These are phyloP conservation scores for Fusarium succisae DNA, from an alignment of 2,329 filamentous ascomycete genomes.

Conservation along the genomic window DNA sequence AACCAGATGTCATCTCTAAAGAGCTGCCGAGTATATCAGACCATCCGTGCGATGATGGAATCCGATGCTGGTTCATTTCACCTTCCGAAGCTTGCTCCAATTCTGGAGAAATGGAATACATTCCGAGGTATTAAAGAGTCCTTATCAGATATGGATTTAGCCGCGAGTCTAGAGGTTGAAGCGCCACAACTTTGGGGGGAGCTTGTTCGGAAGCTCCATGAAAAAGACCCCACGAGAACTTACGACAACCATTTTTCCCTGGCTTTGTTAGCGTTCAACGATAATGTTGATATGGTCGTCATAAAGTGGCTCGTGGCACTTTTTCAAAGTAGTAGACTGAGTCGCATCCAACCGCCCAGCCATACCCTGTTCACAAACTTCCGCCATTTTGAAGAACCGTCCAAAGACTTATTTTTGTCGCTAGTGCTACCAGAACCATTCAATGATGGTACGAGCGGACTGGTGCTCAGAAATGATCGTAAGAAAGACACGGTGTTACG, in stretches of 20 bases:
- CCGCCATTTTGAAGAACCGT: background rate
- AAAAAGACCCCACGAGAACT: background rate
- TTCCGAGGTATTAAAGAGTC: background rate
- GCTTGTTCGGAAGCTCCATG: conserved; percentile 34
- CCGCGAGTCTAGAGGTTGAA: conserved; percentile 61
- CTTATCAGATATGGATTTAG: background rate
- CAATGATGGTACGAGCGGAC: rapidly evolving
- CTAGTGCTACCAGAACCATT: background rate
- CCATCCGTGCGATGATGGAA: background rate
- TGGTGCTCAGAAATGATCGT: rapidly evolving
- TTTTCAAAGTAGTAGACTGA: background rate
- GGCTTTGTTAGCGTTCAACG: conserved; percentile 11
- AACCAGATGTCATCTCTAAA: background rate
- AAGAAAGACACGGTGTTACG: background rate
- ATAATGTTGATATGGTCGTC: background rate
- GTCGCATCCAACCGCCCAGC: background rate
- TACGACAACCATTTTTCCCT: conserved; percentile 17
- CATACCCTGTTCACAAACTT: conserved; percentile 15
- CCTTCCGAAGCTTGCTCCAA: background rate
- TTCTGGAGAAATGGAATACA: background rate
- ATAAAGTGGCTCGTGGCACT: conserved; percentile 23
- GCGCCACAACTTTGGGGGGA: conserved; percentile 58
- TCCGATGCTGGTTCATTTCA: rapidly evolving
- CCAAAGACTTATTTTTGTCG: background rate
- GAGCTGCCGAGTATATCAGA: conserved; percentile 5